A percentile compares a stretch with the other conserved stretches of the same genome.
Conservation (phyloP, 768 basidiomycete genomes). For the Leccinellum rugosiceps region DNA sequence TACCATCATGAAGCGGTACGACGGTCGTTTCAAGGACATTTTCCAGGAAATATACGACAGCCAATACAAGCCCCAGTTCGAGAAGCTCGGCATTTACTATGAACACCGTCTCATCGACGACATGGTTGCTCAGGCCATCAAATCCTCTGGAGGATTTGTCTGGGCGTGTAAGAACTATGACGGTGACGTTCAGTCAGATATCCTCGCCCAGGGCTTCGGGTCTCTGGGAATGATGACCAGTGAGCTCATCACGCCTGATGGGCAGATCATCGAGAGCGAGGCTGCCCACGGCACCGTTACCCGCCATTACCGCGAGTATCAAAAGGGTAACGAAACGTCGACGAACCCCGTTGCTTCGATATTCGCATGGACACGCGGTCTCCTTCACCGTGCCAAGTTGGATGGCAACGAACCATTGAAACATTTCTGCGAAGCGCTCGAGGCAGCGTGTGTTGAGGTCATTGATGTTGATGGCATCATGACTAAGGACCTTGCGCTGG, state of each 20-base stretch:
- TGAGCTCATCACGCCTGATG: conserved; percentile 94
- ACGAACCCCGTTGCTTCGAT: conserved; percentile 99
- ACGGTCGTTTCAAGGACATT: conserved; percentile 98
- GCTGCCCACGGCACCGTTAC: conserved; percentile 98
- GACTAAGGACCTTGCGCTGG: conserved; percentile 96
- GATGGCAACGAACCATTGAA: conserved; percentile 76
- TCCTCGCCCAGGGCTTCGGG: conserved; percentile 97
- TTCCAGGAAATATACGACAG: conserved; percentile 94
- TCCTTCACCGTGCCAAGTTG: conserved; percentile 89
- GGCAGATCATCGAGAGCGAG: conserved; percentile 88
- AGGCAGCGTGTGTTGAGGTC: conserved; percentile 84
- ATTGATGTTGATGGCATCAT: conserved; percentile 89
- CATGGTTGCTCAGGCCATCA: conserved; percentile 98
- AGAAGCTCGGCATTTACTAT: conserved; percentile 74
- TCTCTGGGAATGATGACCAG: conserved; percentile 97
- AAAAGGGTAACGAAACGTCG: conserved; percentile 96
- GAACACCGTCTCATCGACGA: conserved; percentile 97
- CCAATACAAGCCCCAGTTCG: conserved; percentile 70
- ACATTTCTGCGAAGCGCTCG: conserved; percentile 75
- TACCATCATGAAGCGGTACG: conserved; percentile 96
- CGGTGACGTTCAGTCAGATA: conserved; percentile 86
- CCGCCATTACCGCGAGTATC: conserved; percentile 94
- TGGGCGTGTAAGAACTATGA: conserved; percentile 80
- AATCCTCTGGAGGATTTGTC: conserved; percentile 90
- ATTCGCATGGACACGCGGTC: conserved; percentile 97